Evolutionary conservation across 768 basidiomycete species (phyloP).

Genomic region (Mycena albidolilacea): DNA sequence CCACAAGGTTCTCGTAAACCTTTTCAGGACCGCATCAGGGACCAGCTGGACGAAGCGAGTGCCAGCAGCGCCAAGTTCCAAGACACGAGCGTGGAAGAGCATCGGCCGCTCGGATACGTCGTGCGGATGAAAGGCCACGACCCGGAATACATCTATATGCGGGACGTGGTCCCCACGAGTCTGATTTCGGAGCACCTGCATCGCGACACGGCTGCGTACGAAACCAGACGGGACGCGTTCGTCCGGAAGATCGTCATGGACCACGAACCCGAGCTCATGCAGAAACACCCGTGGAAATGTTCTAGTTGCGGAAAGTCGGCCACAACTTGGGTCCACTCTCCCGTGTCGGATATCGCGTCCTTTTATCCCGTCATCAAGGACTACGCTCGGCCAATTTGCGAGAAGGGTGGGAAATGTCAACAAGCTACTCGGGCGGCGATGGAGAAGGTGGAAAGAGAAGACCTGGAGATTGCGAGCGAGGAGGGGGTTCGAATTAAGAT

Average conservation of each 20-base stretch:
- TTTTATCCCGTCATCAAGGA: conserved; percentile 35
- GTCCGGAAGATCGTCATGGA: conserved; percentile 20
- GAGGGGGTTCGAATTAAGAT: conserved; percentile 24
- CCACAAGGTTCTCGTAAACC: not conserved
- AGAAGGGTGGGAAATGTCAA: conserved; percentile 18
- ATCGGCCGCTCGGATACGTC: conserved; percentile 30
- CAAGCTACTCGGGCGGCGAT: conserved; percentile 16
- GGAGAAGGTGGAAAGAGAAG: conserved; percentile 24
- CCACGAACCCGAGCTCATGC: conserved; percentile 34
- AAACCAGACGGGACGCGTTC: conserved; percentile 24
- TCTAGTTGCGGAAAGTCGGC: conserved; percentile 21
- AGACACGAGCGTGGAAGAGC: conserved; percentile 13
- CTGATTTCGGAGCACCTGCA: not conserved
- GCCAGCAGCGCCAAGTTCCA: conserved; percentile 22
- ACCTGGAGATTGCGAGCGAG: conserved; percentile 20
- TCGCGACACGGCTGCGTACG: not conserved
- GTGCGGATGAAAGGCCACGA: conserved; percentile 25
- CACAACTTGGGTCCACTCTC: conserved; percentile 33
- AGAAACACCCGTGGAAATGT: conserved; percentile 29
- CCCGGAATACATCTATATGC: conserved; percentile 33
- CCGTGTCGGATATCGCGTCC: conserved; percentile 15
- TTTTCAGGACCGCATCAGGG: conserved; percentile 21
- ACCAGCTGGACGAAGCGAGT: conserved; percentile 28
- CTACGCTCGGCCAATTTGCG: conserved; percentile 32
- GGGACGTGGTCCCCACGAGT: conserved; percentile 33